Conservation (phyloP, 306 rosid genomes). For the Lathyrus aphaca region DNA sequence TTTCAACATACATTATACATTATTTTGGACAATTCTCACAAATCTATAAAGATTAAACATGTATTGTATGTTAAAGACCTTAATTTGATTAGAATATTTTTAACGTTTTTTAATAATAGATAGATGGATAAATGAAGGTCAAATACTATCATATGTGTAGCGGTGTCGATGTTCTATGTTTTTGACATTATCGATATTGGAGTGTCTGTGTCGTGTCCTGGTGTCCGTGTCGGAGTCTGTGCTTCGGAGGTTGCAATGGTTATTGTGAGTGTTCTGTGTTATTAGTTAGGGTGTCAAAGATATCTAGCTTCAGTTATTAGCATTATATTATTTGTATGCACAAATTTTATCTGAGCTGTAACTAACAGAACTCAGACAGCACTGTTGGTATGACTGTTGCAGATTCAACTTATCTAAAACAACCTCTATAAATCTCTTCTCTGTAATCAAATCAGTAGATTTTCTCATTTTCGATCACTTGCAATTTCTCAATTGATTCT, state of each 20-base stretch:
- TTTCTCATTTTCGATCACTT: background rate
- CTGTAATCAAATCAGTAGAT: slow-evolving; percentile 3
- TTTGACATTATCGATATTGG: too few relatives aligned
- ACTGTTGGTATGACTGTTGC: background rate
- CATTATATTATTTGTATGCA: background rate
- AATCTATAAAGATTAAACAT: too few relatives aligned
- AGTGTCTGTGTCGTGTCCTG: too few relatives aligned
- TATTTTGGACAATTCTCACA: too few relatives aligned
- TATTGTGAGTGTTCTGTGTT: slow-evolving; percentile 11
- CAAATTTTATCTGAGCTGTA: slow-evolving; percentile 7
- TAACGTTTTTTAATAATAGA: too few relatives aligned
- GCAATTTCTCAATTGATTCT: background rate
- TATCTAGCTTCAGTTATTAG: background rate
- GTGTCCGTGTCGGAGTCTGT: too few relatives aligned
- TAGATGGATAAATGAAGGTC: too few relatives aligned
- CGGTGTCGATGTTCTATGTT: too few relatives aligned
- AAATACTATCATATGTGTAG: too few relatives aligned
- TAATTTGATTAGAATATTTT: too few relatives aligned
- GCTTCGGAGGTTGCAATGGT: background rate
- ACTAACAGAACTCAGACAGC: slow-evolving; percentile 1
- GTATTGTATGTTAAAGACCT: too few relatives aligned
- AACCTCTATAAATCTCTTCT: background rate
- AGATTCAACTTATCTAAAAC: slow-evolving; percentile 14
- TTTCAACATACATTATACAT: too few relatives aligned
- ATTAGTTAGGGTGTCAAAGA: background rate